Evolutionary conservation across 2,329 filamentous ascomycete species (phyloP).

Genomic region (Arachnomyces sp.): DNA sequence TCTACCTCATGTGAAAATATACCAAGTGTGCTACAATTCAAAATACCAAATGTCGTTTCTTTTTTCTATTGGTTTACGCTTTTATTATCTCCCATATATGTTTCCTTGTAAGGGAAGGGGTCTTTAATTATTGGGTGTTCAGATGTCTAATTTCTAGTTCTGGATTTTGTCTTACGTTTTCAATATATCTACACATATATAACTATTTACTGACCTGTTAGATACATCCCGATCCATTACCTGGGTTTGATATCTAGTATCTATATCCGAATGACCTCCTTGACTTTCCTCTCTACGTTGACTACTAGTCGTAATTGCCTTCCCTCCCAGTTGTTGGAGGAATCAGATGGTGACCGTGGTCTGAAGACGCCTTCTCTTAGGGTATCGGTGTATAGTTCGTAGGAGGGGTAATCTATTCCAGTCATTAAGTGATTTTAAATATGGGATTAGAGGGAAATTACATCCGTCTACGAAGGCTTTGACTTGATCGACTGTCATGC

Average conservation of each 20-base stretch:
- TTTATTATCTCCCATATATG: too few species aligned
- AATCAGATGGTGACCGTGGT: constrained; percentile 12
- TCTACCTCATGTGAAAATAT: too few species aligned
- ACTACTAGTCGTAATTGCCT: constrained; percentile 58
- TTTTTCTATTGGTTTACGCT: too few species aligned
- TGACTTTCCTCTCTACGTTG: constrained; percentile 52
- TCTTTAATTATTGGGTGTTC: too few species aligned
- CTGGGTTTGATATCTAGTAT: not conserved
- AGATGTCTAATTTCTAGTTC: too few species aligned
- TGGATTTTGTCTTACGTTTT: too few species aligned
- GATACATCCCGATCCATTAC: too few species aligned
- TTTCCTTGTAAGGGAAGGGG: too few species aligned
- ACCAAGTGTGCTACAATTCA: too few species aligned
- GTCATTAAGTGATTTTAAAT: constrained; percentile 1
- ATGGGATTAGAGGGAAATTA: constrained; percentile 18
- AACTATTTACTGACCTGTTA: too few species aligned
- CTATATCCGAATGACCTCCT: constrained; percentile 48
- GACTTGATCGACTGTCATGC: constrained; percentile 79
- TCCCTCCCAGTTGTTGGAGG: constrained; percentile 34
- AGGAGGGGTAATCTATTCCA: constrained; percentile 56
- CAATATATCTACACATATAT: too few species aligned
- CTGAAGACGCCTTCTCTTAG: constrained; percentile 53
- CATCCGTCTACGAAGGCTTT: constrained; percentile 64
- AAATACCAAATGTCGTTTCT: too few species aligned
- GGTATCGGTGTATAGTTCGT: constrained; percentile 59